phyloP scores from a whole-genome alignment of 2,329 filamentous ascomycete species.

The Colletotrichum endophyticum region DNA sequence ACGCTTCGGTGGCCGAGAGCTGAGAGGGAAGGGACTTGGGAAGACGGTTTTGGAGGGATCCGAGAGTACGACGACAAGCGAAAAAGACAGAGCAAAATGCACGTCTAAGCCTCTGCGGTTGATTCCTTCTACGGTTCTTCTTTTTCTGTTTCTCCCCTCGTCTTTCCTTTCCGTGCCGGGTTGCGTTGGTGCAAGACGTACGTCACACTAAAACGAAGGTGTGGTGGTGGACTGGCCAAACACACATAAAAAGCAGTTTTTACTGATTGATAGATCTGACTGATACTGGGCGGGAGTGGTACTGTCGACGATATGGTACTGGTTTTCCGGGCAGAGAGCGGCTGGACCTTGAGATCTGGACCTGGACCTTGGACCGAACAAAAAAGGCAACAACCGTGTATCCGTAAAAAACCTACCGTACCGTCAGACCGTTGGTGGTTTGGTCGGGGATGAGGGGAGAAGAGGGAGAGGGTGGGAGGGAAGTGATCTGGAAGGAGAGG shows the following conservation, averaged over 20 bases:
- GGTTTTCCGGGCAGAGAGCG: slow-evolving; percentile 6
- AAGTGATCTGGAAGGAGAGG: slow-evolving; percentile 18
- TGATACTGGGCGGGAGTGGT: background rate
- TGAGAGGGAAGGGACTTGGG: background rate
- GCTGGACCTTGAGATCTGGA: slow-evolving; percentile 10
- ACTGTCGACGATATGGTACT: background rate
- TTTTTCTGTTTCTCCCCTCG: background rate
- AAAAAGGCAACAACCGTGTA: slow-evolving; percentile 5
- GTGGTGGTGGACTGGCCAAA: slow-evolving; percentile 8
- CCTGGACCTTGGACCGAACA: background rate
- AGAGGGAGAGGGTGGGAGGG: slow-evolving; percentile 26
- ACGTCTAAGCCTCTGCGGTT: background rate
- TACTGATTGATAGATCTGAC: background rate
- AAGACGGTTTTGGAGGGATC: background rate
- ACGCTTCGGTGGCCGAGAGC: slow-evolving; percentile 18
- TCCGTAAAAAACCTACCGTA: slow-evolving; percentile 16
- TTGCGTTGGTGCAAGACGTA: background rate
- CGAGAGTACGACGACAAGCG: slow-evolving; percentile 3
- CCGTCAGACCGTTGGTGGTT: slow-evolving; percentile 15
- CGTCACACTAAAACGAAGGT: slow-evolving; percentile 3
- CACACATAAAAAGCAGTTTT: background rate
- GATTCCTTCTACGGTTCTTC: background rate
- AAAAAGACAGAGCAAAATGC: background rate
- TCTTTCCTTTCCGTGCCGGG: background rate
- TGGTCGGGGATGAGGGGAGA: slow-evolving; percentile 33